Evolutionary conservation across 805 yeast genomes (phyloP).

Genomic region (Metschnikowia matae): DNA sequence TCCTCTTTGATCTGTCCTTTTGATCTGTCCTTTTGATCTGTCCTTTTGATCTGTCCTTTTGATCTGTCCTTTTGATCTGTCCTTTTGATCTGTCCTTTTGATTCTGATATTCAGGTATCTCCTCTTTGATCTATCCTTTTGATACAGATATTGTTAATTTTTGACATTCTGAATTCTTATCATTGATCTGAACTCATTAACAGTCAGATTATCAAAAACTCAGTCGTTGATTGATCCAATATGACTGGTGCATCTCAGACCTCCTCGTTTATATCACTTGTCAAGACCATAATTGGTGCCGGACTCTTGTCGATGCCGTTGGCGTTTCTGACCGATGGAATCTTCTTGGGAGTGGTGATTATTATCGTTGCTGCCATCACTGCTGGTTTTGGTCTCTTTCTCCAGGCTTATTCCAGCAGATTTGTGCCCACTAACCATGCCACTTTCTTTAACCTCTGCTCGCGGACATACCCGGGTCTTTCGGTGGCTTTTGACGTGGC

Average conservation of each 20-base stretch:
- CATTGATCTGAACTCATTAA: too few species aligned
- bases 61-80: too few species aligned
- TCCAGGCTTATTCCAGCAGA: constrained; percentile 57
- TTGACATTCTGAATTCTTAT: too few species aligned
- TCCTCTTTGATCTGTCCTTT: too few species aligned
- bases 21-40: too few species aligned
- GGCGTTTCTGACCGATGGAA: constrained; percentile 66
- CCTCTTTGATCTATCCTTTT: too few species aligned
- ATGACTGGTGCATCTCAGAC: constrained; percentile 41
- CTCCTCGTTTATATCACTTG: constrained; percentile 61
- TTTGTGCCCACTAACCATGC: constrained; percentile 57
- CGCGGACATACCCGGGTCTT: constrained; percentile 61
- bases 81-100: too few species aligned
- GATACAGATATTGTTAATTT: too few species aligned
- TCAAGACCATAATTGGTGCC: constrained; percentile 78
- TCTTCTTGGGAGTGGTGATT: constrained; percentile 52
- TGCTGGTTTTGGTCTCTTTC: constrained; percentile 62
- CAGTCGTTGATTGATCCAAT: neutral
- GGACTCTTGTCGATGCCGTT: constrained; percentile 77
- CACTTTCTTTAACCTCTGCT: constrained; percentile 66
- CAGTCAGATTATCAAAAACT: too few species aligned
- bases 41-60: too few species aligned
- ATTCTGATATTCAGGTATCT: too few species aligned
- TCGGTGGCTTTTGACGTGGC: constrained; percentile 68
- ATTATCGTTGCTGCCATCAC: constrained; percentile 59